These are phyloP conservation scores for Astrothelium macrocarpum DNA, from an alignment of 495 filamentous ascomycete species.

Conservation along the genomic window DNA sequence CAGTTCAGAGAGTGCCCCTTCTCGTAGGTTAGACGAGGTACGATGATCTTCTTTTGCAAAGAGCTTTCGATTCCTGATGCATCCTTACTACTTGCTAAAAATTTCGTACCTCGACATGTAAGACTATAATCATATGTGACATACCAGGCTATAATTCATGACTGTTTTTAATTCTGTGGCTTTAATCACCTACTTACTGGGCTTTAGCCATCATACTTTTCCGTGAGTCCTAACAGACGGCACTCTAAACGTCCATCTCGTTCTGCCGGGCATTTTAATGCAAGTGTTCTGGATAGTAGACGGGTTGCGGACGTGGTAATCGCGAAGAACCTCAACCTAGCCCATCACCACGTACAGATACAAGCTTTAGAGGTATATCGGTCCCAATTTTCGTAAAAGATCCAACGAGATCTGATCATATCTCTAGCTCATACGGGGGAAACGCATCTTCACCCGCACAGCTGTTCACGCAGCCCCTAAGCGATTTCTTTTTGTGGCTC, in stretches of 20 bases:
- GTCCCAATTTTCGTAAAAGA: not conserved
- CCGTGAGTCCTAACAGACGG: not conserved
- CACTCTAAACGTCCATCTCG: constrained; percentile 11
- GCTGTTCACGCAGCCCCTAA: constrained; percentile 63
- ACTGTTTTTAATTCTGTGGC: too few species aligned
- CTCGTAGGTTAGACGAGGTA: not conserved
- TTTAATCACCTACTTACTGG: constrained; percentile 12
- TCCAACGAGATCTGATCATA: not conserved
- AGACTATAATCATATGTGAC: too few species aligned
- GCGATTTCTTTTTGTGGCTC: constrained; percentile 69
- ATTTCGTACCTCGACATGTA: too few species aligned
- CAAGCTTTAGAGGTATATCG: constrained; percentile 62
- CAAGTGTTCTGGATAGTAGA: constrained; percentile 31
- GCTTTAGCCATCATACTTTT: constrained; percentile 14
- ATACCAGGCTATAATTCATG: too few species aligned
- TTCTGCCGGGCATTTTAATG: constrained; percentile 22
- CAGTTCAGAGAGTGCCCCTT: constrained; percentile 1
- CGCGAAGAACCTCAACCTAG: constrained; percentile 65
- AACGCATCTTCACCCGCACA: constrained; percentile 62
- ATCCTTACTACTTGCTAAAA: too few species aligned
- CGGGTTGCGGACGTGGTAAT: constrained; percentile 72
- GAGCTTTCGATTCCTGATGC: not conserved
- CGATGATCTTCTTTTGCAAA: not conserved
- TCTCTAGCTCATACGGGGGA: constrained; percentile 64
- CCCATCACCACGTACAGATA: constrained; percentile 64